Base-by-base conservation (phyloP, 768 basidiomycete genomes). In the Tylopilus felleus region DNA sequence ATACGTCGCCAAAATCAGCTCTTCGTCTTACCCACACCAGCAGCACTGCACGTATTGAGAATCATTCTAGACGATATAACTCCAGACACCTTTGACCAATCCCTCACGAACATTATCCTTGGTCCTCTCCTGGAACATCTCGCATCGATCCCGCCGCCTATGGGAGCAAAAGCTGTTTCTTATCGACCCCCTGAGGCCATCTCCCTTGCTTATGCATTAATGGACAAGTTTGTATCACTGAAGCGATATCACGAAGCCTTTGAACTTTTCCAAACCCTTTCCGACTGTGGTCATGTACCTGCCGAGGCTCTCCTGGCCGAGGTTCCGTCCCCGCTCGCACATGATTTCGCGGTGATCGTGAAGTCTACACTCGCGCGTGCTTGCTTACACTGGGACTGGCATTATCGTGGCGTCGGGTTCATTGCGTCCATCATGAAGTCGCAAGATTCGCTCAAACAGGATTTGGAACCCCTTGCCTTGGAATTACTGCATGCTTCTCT, bases 361-460 rank as follows among this genome's bases (percentile, higher is more conserved):
- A 70, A 73, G 22, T 72, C 77, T 23, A 74, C 80, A 13, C 63
- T 85, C 31, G 73, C 80, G 10, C 76, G 77, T 42, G 74, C 84
- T 8, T 78, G 80, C 56, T 60, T 83, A 36, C 72, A 78, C 57
- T 85, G 81, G 80, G 71, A 76, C 39, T 85, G 80, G 81, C 69
- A 72, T 46, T 51, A 61, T 25, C 70, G 75, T 36, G 81, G 80
- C 2, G 63, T 74, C 13, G 60, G 52, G 8, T 66, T 83, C 28
- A 62, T 83, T 41, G 63, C 61, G 4, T 57, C 64, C 7, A 64
- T 65, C 50, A 57, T 71, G 49, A 50, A 62, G 41, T 62, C 61
- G 22, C 61, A 57, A 52, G 57, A 64, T 52, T 55, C 60, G 4
- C 52, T 62, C 40, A 64, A 58, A 43, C 53, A 53, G 14, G 58